Evolutionary conservation across 345 rosid genomes (phyloP).

Genomic region (Punica granatum): DNA sequence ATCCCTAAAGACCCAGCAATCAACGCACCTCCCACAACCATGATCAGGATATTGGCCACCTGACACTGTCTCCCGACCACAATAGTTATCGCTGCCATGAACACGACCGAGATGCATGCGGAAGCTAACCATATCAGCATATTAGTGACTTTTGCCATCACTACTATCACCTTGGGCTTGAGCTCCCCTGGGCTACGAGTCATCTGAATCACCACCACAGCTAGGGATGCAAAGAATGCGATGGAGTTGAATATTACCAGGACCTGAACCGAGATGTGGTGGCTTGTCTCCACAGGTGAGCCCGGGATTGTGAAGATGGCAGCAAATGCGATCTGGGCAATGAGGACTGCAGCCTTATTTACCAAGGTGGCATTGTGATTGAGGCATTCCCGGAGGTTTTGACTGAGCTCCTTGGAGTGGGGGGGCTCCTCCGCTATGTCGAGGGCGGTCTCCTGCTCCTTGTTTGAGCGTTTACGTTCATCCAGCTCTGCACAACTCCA

Average conservation of each 20-base stretch:
- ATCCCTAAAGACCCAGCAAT: constrained; percentile 5
- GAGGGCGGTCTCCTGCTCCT: background rate
- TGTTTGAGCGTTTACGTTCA: background rate
- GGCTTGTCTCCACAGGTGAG: background rate
- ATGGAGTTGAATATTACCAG: constrained; percentile 3
- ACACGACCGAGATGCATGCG: background rate
- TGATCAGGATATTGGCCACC: constrained; percentile 5
- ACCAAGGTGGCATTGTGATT: constrained; percentile 21
- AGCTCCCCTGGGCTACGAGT: background rate
- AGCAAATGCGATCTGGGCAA: constrained; percentile 24
- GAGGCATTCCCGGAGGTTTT: constrained; percentile 10
- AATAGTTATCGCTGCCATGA: background rate
- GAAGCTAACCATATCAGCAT: background rate
- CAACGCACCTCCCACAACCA: background rate
- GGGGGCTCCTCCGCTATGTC: background rate
- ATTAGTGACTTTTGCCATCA: background rate
- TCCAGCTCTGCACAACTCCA: constrained; percentile 10
- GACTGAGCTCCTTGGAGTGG: background rate
- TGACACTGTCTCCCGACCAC: background rate
- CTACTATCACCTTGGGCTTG: background rate
- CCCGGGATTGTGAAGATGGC: constrained; percentile 27
- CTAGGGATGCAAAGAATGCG: background rate
- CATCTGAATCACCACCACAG: background rate
- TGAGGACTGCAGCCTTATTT: constrained; percentile 24
- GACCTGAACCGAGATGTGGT: background rate